Evolutionary conservation across 805 yeast species (phyloP), one percentile per base, ranked within the genome.

Genomic region (Sugiyamaella valdiviana): DNA sequence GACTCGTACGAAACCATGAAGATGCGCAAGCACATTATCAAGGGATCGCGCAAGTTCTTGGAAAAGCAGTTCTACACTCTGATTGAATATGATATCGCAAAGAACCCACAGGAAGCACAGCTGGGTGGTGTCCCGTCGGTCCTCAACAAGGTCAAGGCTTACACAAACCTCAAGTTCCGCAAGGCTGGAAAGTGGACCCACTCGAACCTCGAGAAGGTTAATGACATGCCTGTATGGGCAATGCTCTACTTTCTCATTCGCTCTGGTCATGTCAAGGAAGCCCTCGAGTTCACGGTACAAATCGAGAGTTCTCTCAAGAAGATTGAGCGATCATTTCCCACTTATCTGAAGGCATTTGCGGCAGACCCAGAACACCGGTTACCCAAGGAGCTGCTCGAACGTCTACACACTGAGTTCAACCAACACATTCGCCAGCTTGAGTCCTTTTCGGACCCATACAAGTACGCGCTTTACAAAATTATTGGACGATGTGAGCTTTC

Each of bases 161-260:
- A 60, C 64, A 78, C 59, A 74, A 79, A 51, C 58, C 66, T 60
- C 67, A 74, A 61, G 59, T 77, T 66, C 61, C 67, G 64, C 37
- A 56, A 57, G 51, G 68, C 69, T 46, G 73, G 71, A 17, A 66
- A 70, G 26, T 75, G 84, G 82, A 73, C 72, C 48, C 57, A 74
- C 35, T 70, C 72, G n/a, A 76, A 77, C 51, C 58, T 85, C 42
- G 74, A 83, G 37, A 69, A 83, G 47, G 81, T 88, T 20, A 90
- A 91, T 65, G 89, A 89, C 15, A 71, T 78, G 1, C 98, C 98
- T 7, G 78, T 93, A n/a, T 91, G 99, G 99, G 96, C 96, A 0
- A 68, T 88, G 36, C 68, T 93, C 9, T 93, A 84, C 63, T 91
- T 86, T 65, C 71, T 91, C 52, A 64, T 93, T 45, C 80, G 99